A percentile compares a stretch with the other conserved stretches of the same genome.
phyloP scores from a whole-genome alignment of 345 rosid species.

The Eucalyptus pauciflora region DNA sequence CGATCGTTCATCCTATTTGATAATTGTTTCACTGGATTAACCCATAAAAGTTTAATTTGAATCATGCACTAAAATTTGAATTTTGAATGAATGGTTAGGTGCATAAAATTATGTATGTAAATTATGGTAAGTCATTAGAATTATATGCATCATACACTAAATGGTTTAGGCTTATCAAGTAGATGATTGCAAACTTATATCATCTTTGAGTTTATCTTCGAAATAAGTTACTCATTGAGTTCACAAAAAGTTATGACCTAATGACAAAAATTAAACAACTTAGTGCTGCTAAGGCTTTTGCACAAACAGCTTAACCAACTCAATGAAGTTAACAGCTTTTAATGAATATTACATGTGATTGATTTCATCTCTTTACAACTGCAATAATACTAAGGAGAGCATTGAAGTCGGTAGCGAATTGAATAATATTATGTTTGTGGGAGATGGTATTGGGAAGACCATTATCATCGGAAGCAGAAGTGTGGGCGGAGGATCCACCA shows the following conservation, averaged over 20 bases:
- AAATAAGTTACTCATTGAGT: not conserved
- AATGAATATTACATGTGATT: not conserved
- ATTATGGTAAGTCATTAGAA: not conserved
- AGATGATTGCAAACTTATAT: not conserved
- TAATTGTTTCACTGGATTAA: not conserved
- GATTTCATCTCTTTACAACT: not conserved
- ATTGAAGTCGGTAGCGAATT: slow-evolving; percentile 32
- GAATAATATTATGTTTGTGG: slow-evolving; percentile 70
- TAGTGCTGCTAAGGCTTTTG: not conserved
- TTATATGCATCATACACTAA: not conserved
- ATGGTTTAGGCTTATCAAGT: not conserved
- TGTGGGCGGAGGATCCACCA: slow-evolving; percentile 81
- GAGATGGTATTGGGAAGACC: slow-evolving; percentile 67
- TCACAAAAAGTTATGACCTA: not conserved
- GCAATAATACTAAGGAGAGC: slow-evolving; percentile 18
- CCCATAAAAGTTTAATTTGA: not conserved
- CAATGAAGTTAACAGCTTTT: not conserved
- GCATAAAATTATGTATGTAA: not conserved
- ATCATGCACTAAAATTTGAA: not conserved
- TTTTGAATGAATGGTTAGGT: not conserved
- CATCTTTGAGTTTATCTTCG: not conserved
- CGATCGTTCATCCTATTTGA: not conserved
- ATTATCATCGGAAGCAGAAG: slow-evolving; percentile 82
- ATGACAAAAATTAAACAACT: too few relatives aligned
- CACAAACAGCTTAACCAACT: not conserved